Conservation (phyloP, 768 basidiomycete species). For the Boletus rufocinnamomeus region DNA sequence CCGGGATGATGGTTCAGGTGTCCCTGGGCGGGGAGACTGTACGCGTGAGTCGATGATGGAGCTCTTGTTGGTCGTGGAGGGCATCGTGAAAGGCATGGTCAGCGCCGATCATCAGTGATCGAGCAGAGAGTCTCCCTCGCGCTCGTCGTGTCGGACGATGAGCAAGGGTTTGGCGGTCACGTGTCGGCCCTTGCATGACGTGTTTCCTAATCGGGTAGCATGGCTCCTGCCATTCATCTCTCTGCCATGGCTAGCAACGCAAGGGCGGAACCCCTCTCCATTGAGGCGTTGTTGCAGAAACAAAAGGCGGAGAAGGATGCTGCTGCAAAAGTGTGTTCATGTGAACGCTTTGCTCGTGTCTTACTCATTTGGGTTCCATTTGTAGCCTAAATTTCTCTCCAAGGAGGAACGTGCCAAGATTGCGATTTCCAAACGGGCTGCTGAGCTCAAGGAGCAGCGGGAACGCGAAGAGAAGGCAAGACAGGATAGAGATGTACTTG, state of each 20-base stretch:
- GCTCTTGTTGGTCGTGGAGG: slow-evolving; percentile 4
- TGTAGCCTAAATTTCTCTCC: slow-evolving; percentile 89
- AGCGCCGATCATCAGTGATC: slow-evolving; percentile 24
- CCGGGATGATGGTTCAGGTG: slow-evolving; percentile 60
- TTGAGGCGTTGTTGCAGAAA: slow-evolving; percentile 82
- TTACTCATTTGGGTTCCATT: slow-evolving; percentile 6
- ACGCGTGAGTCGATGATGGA: slow-evolving; percentile 27
- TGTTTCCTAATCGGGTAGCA: slow-evolving; percentile 17
- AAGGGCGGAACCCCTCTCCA: slow-evolving; percentile 75
- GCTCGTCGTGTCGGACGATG: slow-evolving; percentile 29
- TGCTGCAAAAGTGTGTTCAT: slow-evolving; percentile 72
- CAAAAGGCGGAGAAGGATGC: slow-evolving; percentile 90
- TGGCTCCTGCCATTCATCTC: not conserved
- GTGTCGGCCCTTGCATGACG: slow-evolving; percentile 1
- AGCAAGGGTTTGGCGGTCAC: slow-evolving; percentile 25
- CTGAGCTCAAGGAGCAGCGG: slow-evolving; percentile 77
- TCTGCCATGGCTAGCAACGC: slow-evolving; percentile 42
- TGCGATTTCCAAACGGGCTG: slow-evolving; percentile 83
- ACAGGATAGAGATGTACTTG: slow-evolving; percentile 68
- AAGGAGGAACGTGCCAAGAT: slow-evolving; percentile 90
- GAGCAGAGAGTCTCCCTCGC: slow-evolving; percentile 12
- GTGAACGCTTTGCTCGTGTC: not conserved
- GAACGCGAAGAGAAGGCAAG: slow-evolving; percentile 62
- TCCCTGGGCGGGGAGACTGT: slow-evolving; percentile 56
- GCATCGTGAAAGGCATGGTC: slow-evolving; percentile 19